These are phyloP conservation scores for Neofusicoccum sp. DNA, from an alignment of 2,329 filamentous ascomycete genomes.

Conservation along the genomic window DNA sequence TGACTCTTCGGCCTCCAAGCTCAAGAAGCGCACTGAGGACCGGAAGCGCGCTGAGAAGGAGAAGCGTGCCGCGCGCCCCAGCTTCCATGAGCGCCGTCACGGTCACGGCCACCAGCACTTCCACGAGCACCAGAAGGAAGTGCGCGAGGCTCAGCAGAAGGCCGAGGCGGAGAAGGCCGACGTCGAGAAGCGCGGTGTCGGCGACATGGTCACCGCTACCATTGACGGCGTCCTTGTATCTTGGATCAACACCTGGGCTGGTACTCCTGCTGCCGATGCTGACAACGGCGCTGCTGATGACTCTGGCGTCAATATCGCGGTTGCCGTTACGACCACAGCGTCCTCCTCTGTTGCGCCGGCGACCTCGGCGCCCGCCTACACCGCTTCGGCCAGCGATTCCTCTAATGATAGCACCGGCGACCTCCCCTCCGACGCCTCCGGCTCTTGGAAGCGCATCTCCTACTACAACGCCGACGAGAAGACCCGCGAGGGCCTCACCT, in stretches of 20 bases:
- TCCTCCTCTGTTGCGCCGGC: slow-evolving; percentile 17
- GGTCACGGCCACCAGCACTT: slow-evolving; percentile 52
- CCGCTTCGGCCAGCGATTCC: slow-evolving; percentile 23
- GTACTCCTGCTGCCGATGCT: slow-evolving; percentile 22
- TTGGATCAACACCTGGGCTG: slow-evolving; percentile 59
- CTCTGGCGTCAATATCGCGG: slow-evolving; percentile 19
- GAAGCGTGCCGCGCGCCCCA: slow-evolving; percentile 25
- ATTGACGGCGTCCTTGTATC: slow-evolving; percentile 58
- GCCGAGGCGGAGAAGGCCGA: slow-evolving; percentile 5
- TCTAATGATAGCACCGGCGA: slow-evolving; percentile 13
- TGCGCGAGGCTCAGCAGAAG: slow-evolving; percentile 25
- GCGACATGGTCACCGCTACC: slow-evolving; percentile 54
- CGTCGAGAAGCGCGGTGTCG: slow-evolving; percentile 52
- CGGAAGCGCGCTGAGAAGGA: slow-evolving; percentile 29
- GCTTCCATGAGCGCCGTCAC: slow-evolving; percentile 30
- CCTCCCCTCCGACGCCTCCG: not conserved
- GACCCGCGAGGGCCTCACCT: slow-evolving; percentile 7
- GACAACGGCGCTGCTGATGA: not conserved
- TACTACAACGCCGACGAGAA: slow-evolving; percentile 34
- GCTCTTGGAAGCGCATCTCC: slow-evolving; percentile 32
- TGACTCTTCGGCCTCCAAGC: slow-evolving; percentile 26
- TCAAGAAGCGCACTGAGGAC: slow-evolving; percentile 22
- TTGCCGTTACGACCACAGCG: not conserved
- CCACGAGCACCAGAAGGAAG: slow-evolving; percentile 43
- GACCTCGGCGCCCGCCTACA: slow-evolving; percentile 18